These are phyloP conservation scores for Penicillium fimorum DNA, from an alignment of 495 filamentous ascomycete species.

Conservation along the genomic window DNA sequence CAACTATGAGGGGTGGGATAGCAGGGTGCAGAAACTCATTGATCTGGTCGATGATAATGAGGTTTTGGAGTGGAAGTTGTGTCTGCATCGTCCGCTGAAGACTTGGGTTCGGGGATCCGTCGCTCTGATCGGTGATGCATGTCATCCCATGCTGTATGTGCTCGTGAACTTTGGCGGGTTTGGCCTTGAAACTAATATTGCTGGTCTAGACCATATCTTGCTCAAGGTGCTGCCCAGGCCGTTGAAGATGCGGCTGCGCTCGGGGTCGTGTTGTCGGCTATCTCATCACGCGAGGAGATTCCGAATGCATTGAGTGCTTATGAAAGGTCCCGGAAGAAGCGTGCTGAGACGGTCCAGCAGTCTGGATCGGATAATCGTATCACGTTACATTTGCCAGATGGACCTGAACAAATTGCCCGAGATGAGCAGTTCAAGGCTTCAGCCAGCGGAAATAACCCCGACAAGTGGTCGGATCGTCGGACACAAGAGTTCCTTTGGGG, in stretches of 20 bases:
- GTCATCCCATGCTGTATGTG: slow-evolving; percentile 61
- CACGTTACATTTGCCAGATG: slow-evolving; percentile 55
- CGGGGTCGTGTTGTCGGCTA: slow-evolving; percentile 44
- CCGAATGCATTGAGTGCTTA: slow-evolving; percentile 45
- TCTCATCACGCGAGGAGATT: slow-evolving; percentile 40
- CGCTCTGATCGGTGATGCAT: slow-evolving; percentile 65
- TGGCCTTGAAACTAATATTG: slow-evolving; percentile 4
- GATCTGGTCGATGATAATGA: slow-evolving; percentile 45
- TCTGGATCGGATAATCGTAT: slow-evolving; percentile 51
- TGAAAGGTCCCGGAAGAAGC: slow-evolving; percentile 47
- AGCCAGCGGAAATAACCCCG: slow-evolving; percentile 38
- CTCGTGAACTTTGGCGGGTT: neutral
- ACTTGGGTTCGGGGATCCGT: slow-evolving; percentile 58
- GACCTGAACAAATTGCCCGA: slow-evolving; percentile 49
- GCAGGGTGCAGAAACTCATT: slow-evolving; percentile 35
- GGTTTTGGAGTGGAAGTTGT: slow-evolving; percentile 65
- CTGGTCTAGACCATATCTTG: slow-evolving; percentile 39
- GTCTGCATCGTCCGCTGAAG: slow-evolving; percentile 54
- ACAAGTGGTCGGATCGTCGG: slow-evolving; percentile 51
- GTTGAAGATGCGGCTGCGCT: slow-evolving; percentile 57
- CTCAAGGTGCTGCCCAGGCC: slow-evolving; percentile 53
- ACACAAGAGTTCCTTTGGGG: slow-evolving; percentile 48
- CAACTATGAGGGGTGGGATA: slow-evolving; percentile 42
- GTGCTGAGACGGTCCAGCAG: slow-evolving; percentile 51
- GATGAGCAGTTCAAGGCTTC: slow-evolving; percentile 46